phyloP scores from a whole-genome alignment of 2,329 filamentous ascomycete species.

The Hansfordia pulvinata region DNA sequence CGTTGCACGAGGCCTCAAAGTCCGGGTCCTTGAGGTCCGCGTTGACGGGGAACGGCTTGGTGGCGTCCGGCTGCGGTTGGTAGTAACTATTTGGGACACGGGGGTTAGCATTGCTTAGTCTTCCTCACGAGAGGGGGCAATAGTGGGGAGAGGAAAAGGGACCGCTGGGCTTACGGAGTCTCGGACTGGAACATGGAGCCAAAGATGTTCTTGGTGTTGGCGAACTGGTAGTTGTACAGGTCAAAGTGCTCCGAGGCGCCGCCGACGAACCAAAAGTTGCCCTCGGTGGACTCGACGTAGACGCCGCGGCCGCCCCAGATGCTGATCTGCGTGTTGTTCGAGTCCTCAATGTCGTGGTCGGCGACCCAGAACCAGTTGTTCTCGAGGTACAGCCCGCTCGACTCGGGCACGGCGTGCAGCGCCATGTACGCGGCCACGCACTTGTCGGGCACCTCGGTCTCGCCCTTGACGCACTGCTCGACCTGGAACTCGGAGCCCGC shows the following conservation, averaged over 20 bases:
- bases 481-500: conserved; percentile 55
- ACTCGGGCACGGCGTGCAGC: conserved; percentile 20
- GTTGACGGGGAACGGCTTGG: conserved; percentile 32
- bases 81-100: conserved; percentile 29
- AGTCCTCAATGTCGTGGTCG: conserved; percentile 42
- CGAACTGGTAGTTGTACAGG: conserved; percentile 50
- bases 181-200: conserved; percentile 51
- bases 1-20: conserved; percentile 28
- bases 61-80: conserved; percentile 43
- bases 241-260: conserved; percentile 47
- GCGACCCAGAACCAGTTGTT: conserved; percentile 32
- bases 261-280: conserved; percentile 41
- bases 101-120: conserved; percentile 1
- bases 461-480: conserved; percentile 47
- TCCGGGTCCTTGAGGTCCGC: conserved; percentile 26
- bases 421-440: conserved; percentile 24
- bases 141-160: no score
- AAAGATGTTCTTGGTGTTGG: conserved; percentile 41
- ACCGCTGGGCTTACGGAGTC: conserved; percentile 36
- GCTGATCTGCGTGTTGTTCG: conserved; percentile 31
- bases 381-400: conserved; percentile 22
- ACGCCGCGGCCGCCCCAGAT: conserved; percentile 39
- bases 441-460: conserved; percentile 11
- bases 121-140: not conserved
- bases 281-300: conserved; percentile 22